These are phyloP conservation scores for Aristolochia californica DNA, from an alignment of 164 flowering plant species.

Conservation along the genomic window DNA sequence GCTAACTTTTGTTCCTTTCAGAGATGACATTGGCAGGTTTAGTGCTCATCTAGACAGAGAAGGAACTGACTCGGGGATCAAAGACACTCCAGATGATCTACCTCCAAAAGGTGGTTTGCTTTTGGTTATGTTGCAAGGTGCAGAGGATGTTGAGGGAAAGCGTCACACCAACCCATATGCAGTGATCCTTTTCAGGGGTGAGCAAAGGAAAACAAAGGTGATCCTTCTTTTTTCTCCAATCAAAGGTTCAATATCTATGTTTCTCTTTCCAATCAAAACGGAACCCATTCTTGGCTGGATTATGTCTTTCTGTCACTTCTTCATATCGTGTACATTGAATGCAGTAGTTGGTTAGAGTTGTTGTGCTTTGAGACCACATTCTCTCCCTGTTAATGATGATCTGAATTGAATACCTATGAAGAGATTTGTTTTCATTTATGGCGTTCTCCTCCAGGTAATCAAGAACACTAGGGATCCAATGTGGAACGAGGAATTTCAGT, in stretches of 20 bases:
- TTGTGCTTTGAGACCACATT: too few relatives aligned
- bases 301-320: too few relatives aligned
- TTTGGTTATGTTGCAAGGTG: constrained; percentile 36
- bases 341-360: too few relatives aligned
- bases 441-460: constrained; percentile 20
- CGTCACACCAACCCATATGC: constrained; percentile 61
- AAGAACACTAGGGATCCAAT: constrained; percentile 49
- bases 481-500: constrained; percentile 78
- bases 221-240: not conserved
- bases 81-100: constrained; percentile 5
- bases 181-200: constrained; percentile 48
- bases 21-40: constrained; percentile 26
- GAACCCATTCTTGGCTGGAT: too few relatives aligned
- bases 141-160: constrained; percentile 62
- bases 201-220: constrained; percentile 61
- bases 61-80: constrained; percentile 11
- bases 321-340: too few relatives aligned
- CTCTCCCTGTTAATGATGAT: too few relatives aligned
- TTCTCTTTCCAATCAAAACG: not conserved
- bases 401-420: too few relatives aligned
- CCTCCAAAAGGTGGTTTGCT: constrained; percentile 40
- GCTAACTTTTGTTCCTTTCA: constrained; percentile 42
- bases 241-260: not conserved
- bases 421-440: too few relatives aligned
- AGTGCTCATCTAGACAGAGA: constrained; percentile 20